Evolutionary conservation across 106 monocot species (phyloP).

Genomic region (Dendrobium officinale): DNA sequence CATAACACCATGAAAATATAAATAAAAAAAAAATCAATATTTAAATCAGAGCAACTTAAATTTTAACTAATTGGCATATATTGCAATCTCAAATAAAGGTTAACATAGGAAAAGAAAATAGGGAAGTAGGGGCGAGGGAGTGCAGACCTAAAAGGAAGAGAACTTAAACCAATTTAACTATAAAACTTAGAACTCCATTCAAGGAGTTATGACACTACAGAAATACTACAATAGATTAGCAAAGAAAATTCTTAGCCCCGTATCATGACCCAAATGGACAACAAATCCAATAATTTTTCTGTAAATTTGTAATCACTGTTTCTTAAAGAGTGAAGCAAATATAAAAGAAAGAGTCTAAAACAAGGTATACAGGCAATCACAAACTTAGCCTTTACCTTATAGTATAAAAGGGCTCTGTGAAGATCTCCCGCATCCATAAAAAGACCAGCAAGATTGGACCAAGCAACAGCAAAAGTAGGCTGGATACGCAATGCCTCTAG

Average conservation of each 20-base stretch:
- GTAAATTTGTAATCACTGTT: neutral
- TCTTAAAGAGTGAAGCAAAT: neutral
- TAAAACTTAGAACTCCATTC: neutral
- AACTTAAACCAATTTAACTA: neutral
- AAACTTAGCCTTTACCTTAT: constrained; percentile 41
- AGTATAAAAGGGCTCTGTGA: constrained; percentile 72
- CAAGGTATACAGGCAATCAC: neutral
- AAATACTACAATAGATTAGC: neutral
- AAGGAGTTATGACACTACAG: neutral
- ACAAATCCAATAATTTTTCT: neutral
- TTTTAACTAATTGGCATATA: neutral
- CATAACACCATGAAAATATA: neutral
- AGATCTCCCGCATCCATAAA: constrained; percentile 92
- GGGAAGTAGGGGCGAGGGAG: neutral
- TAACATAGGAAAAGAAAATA: neutral
- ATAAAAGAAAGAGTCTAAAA: neutral
- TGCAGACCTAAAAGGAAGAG: neutral
- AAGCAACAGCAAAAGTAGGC: constrained; percentile 87
- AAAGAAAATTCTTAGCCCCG: neutral
- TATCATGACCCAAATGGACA: neutral
- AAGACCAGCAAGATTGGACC: constrained; percentile 90
- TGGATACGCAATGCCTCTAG: constrained; percentile 80
- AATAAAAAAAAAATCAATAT: neutral
- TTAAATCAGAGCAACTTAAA: neutral
- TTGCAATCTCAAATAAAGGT: neutral